Evolutionary conservation across 1,284 basidiomycete genomes (phyloP), one percentile per base, ranked within the genome.

Genomic region (Ceratobasidium sp.): DNA sequence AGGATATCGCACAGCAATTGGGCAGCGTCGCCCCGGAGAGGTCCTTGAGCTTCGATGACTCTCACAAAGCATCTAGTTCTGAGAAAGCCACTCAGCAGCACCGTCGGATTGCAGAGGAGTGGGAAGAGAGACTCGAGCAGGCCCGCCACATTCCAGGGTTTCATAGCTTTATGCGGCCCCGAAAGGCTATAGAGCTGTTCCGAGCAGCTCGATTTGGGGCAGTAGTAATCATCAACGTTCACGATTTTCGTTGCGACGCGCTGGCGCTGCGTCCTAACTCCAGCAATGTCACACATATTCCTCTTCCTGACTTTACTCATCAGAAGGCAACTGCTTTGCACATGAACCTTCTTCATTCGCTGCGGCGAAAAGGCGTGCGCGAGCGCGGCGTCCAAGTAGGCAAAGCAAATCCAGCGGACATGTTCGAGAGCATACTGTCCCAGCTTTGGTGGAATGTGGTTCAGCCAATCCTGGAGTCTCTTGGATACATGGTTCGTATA

Each of bases 401-500:
- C 28, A 1, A 32, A 18, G 28, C 8, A 5, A 13, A 21, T 21
- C 4, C 4, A 49, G 6, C 11, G 28, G 14, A 41, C 26, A 18
- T 16, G 26, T 63, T 35, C 44, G 23, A 38, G 46, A 3, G 43
- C 21, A 35, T 63, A 13, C 44, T 63, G 9, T 5, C 46, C 5
- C 14, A 1, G 8, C 61, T 63, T 1, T 63, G 61, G 61, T 1
- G 3, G 5, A 26, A 30, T 16, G 30, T 63, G 3, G 61, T 49
- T 18, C 2, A 30, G 46, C 61, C 61, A 30, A 44, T 63, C 28
- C 46, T 63, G 2, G 44, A 49, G 21, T 46, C 32, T 26, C 61
- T 63, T 32, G 46, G 46, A 1, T 63, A 63, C 47, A 26, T 23
- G 26, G 61, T 63, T 32, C 5, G 61, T 28, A 46, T 23, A 46